A percentile compares a stretch with the other conserved stretches of the same genome.
Conservation (phyloP, 2,329 filamentous ascomycete genomes). For the Neofusicoccum parvum region DNA sequence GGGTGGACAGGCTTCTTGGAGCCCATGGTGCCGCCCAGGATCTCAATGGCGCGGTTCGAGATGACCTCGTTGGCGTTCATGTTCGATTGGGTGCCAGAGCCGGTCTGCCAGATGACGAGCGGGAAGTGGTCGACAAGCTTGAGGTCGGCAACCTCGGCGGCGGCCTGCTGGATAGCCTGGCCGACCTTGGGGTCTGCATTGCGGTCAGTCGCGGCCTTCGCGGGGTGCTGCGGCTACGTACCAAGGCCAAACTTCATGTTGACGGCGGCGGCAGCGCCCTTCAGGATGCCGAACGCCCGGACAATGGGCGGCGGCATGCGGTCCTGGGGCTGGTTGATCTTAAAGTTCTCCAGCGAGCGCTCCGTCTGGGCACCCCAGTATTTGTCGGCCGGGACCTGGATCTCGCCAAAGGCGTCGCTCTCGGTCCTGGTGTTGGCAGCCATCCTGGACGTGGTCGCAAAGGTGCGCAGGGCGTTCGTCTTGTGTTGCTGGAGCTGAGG, state of each 20-base stretch:
- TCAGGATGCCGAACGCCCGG: slow-evolving; percentile 93
- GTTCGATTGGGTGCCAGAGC: slow-evolving; percentile 97
- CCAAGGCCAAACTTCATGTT: slow-evolving; percentile 93
- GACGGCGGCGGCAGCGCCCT: slow-evolving; percentile 92
- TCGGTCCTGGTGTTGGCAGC: slow-evolving; percentile 69
- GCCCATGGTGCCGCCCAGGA: slow-evolving; percentile 90
- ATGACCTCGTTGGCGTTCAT: slow-evolving; percentile 99
- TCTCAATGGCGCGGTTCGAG: slow-evolving; percentile 98
- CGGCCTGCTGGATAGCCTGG: slow-evolving; percentile 89
- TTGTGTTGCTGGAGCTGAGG: slow-evolving; percentile 2
- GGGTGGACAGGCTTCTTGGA: slow-evolving; percentile 98
- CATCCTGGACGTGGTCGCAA: slow-evolving; percentile 38
- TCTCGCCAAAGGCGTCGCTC: slow-evolving; percentile 96
- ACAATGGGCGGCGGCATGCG: slow-evolving; percentile 94
- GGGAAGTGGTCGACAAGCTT: slow-evolving; percentile 98
- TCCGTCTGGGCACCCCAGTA: slow-evolving; percentile 99
- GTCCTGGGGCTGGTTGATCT: slow-evolving; percentile 98
- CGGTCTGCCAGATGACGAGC: slow-evolving; percentile 98
- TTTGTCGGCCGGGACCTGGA: slow-evolving; percentile 87
- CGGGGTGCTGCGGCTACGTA: slow-evolving; percentile 43
- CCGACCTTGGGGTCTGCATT: slow-evolving; percentile 78
- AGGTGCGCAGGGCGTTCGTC: slow-evolving; percentile 29
- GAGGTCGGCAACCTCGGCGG: slow-evolving; percentile 86
- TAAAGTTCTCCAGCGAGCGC: slow-evolving; percentile 95
- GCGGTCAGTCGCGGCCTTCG: slow-evolving; percentile 21